Percentiles rank a stretch among this genome's conserved stretches.
Evolutionary conservation across 371 early-diverging fungal genomes (phyloP).

Genomic region (Coemansia linderi): DNA sequence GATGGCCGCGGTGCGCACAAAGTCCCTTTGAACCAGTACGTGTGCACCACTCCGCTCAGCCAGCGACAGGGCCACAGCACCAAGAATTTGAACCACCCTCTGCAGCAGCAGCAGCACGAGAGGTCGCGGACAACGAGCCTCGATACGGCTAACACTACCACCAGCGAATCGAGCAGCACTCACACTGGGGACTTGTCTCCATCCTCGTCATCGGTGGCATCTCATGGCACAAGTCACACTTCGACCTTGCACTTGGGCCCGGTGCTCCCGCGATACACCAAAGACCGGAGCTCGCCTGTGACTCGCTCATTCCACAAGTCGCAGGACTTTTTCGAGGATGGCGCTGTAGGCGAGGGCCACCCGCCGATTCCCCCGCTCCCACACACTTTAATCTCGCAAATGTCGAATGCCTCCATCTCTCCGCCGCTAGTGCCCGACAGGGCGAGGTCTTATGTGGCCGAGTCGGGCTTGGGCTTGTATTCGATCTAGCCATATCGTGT

Average conservation of each 20-base stretch:
- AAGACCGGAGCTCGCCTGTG: slow-evolving; percentile 11
- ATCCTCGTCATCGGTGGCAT: slow-evolving; percentile 8
- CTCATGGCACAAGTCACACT: slow-evolving; percentile 18
- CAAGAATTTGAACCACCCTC: neutral
- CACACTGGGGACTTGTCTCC: slow-evolving; percentile 9
- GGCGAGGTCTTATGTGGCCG: neutral
- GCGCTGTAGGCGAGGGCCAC: neutral
- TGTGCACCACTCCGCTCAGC: slow-evolving; percentile 15
- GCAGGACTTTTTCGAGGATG: slow-evolving; percentile 19
- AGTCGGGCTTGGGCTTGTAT: neutral
- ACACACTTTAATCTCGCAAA: slow-evolving; percentile 11
- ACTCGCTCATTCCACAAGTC: slow-evolving; percentile 18
- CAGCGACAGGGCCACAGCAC: neutral
- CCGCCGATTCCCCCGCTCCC: slow-evolving; percentile 2
- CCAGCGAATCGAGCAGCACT: slow-evolving; percentile 13
- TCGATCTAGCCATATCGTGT: neutral
- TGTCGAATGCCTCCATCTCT: slow-evolving; percentile 24
- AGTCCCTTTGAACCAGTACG: slow-evolving; percentile 1
- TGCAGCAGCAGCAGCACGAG: slow-evolving; percentile 2
- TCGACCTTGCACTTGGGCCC: slow-evolving; percentile 33
- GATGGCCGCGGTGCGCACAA: neutral
- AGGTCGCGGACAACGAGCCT: neutral
- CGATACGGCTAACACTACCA: slow-evolving; percentile 2
- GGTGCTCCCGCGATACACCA: slow-evolving; percentile 30
- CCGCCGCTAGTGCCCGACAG: slow-evolving; percentile 6